A percentile compares a stretch with the other conserved stretches of the same genome.
Evolutionary conservation across 2,329 filamentous ascomycete species (phyloP).

Genomic region (Ophiostoma perfectum): DNA sequence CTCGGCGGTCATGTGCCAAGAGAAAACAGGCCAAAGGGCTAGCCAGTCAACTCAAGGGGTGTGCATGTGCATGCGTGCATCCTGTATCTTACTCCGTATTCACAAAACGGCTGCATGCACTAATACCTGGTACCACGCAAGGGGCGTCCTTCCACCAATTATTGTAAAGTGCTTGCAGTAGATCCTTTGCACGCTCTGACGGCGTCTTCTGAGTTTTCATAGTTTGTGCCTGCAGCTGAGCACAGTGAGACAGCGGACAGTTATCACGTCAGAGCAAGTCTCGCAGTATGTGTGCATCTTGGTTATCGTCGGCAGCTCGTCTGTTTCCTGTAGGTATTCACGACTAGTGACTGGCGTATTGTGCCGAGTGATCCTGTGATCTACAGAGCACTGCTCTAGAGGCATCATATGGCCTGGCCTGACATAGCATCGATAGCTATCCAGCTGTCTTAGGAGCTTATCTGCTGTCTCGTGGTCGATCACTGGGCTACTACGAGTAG

Average conservation of each 20-base stretch:
- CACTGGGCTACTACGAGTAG: background rate
- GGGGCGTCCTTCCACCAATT: background rate
- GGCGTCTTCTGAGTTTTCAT: background rate
- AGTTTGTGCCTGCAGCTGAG: background rate
- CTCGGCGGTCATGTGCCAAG: conserved; percentile 6
- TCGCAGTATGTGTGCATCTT: no score
- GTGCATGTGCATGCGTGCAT: background rate
- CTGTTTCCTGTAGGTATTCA: no score
- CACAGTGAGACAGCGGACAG: background rate
- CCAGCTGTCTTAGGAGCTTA: background rate
- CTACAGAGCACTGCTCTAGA: background rate
- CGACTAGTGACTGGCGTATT: no score
- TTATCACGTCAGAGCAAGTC: no score
- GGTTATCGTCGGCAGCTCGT: no score
- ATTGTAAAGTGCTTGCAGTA: conserved; percentile 7
- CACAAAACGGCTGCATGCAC: background rate
- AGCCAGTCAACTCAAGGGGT: conserved; percentile 5
- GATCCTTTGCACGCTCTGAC: background rate
- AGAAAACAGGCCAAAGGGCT: background rate
- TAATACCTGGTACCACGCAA: background rate
- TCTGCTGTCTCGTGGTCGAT: background rate
- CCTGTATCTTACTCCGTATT: background rate
- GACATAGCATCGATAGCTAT: no score
- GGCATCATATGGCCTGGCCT: background rate
- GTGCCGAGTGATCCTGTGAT: no score